phyloP scores from a whole-genome alignment of 768 basidiomycete genomes.

The Boletellus ananas region DNA sequence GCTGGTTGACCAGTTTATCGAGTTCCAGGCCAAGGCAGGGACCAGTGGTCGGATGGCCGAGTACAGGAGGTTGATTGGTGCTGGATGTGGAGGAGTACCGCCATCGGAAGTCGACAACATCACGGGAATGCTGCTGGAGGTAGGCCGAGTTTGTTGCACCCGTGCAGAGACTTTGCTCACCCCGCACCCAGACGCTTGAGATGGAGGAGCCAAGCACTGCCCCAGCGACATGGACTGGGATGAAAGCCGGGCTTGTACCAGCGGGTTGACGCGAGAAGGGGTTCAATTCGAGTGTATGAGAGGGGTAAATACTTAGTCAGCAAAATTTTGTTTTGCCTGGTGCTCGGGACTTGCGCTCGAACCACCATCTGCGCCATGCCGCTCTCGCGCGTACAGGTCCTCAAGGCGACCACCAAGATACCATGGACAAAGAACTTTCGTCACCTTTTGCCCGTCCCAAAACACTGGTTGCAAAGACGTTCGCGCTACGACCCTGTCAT shows the following conservation, averaged over 20 bases:
- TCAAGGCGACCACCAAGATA: constrained; percentile 45
- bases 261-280: constrained; percentile 12
- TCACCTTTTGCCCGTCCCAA: constrained; percentile 61
- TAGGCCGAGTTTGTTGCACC: constrained; percentile 28
- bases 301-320: constrained; percentile 22
- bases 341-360: background rate
- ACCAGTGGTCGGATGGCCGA: constrained; percentile 86
- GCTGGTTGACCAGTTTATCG: constrained; percentile 72
- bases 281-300: background rate
- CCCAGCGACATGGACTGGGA: constrained; percentile 38
- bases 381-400: constrained; percentile 35
- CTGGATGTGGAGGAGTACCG: constrained; percentile 84
- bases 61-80: constrained; percentile 83
- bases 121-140: constrained; percentile 81
- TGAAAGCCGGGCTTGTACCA: constrained; percentile 22
- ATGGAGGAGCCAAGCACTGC: constrained; percentile 74
- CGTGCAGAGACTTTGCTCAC: constrained; percentile 1
- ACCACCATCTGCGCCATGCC: constrained; percentile 19
- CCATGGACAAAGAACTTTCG: constrained; percentile 66
- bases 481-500: constrained; percentile 39
- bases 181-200: constrained; percentile 60
- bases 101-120: constrained; percentile 87
- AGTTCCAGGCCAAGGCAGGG: constrained; percentile 84
- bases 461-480: constrained; percentile 44
- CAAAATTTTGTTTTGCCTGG: background rate